Evolutionary conservation across 2,329 filamentous ascomycete species (phyloP), one percentile per base, ranked within the genome.

Genomic region (Botrytis hyacinthi): DNA sequence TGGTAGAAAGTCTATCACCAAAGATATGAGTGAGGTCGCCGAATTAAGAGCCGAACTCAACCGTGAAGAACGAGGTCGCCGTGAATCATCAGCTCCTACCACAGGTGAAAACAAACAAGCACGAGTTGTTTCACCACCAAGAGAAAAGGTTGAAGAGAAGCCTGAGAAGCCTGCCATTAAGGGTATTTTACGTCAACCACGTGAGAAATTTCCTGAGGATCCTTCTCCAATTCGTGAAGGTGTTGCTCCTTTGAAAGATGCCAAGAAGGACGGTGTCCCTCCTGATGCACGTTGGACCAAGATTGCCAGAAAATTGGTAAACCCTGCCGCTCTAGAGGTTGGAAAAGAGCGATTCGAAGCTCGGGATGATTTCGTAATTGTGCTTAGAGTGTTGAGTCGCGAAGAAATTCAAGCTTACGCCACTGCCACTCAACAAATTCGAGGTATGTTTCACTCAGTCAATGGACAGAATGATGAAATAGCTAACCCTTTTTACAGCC

Each of bases 271-370:
- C 75, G 91, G 93, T 57, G 93, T 94, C 46, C 92, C 92, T 0
- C 83, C 90, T 0, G 93, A 92, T 73, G 95, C 95, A 48, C 89
- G 94, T 72, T 98, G 95, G 95, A 98, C 95, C 65, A 97, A 96
- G 84, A 95, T 98, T 80, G 93, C 92, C 80, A 90, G 95, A 73
- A 90, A 92, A 77, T 87, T 97, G 72, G 95, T 98, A 78, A 98
- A 97, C 78, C 94, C 95, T 0, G 92, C 95, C 78, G 94, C 95
- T 0, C 84, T 98, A 65, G 92, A 93, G 73, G 88, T 93, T 75
- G 92, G 93, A n/a, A 93, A 96, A 78, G 95, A 98, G 84, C 88
- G 95, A 44, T 98, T 92, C 77, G 95, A 98, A 82, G 93, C 97
- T 78, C 89, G 94, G n/a, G 89, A 94, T 74, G 94, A 97, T 80